Evolutionary conservation across 139 green algal genomes (phyloP).

Genomic region (Spirogloea muscicola): DNA sequence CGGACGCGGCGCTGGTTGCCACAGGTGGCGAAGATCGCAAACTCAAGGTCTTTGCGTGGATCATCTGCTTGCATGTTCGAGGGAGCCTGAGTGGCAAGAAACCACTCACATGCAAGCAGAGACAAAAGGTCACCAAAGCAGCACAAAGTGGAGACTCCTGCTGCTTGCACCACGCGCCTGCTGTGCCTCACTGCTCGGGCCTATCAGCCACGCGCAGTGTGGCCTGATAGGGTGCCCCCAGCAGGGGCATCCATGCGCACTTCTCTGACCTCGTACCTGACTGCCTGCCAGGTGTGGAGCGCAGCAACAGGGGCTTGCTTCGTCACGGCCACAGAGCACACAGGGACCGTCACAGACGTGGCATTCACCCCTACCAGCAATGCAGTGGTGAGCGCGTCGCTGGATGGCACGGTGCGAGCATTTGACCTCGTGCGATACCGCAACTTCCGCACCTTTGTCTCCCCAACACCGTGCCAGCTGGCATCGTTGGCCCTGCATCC

Average conservation of each 20-base stretch:
- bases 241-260: no score
- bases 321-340: constrained; percentile 91
- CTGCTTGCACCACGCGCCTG: no score
- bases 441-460: constrained; percentile 93
- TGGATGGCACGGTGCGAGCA: constrained; percentile 90
- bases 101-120: no score
- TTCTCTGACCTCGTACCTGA: not conserved
- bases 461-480: constrained; percentile 78
- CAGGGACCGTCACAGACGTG: constrained; percentile 74
- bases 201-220: no score
- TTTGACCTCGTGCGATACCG: constrained; percentile 87
- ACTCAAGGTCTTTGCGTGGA: constrained; percentile 57
- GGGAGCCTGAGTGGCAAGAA: no score
- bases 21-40: constrained; percentile 84
- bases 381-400: constrained; percentile 61
- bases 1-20: constrained; percentile 75
- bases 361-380: constrained; percentile 67
- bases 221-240: no score
- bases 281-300: constrained; percentile 38
- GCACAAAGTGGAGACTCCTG: no score
- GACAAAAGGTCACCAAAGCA: no score
- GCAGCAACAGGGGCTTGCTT: constrained; percentile 77
- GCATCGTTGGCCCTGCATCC: constrained; percentile 79
- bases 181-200: no score
- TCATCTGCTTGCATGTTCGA: no score